phyloP scores from a whole-genome alignment of 805 yeast species.

The Kodamaea sagamina region DNA sequence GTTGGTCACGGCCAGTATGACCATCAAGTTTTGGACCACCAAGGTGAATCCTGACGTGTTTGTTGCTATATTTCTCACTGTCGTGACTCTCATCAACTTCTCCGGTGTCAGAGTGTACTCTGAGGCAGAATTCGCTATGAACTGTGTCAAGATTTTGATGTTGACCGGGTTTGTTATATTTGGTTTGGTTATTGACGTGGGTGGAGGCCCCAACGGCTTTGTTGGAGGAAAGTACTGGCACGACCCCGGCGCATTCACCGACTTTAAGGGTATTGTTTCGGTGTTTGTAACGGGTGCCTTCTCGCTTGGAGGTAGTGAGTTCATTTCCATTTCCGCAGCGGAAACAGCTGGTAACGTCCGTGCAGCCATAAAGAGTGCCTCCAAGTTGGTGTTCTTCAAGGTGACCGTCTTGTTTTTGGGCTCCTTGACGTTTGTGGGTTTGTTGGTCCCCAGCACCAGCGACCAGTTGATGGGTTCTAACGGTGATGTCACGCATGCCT shows the following conservation, averaged over 20 bases:
- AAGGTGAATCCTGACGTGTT: constrained; percentile 22
- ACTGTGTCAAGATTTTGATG: constrained; percentile 25
- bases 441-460: constrained; percentile 40
- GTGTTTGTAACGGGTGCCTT: constrained; percentile 37
- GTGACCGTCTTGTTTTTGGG: constrained; percentile 32
- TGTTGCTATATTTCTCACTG: constrained; percentile 27
- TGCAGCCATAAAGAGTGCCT: constrained; percentile 24
- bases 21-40: constrained; percentile 30
- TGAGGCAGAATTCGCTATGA: constrained; percentile 33
- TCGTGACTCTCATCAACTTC: constrained; percentile 25
- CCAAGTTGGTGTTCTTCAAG: constrained; percentile 30
- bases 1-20: constrained; percentile 29
- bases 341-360: constrained; percentile 28
- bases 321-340: constrained; percentile 33
- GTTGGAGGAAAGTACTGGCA: constrained; percentile 36
- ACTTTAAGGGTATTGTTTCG: constrained; percentile 33
- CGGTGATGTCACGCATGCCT: constrained; percentile 23
- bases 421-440: constrained; percentile 32
- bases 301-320: constrained; percentile 37
- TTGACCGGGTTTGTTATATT: constrained; percentile 31
- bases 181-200: constrained; percentile 30
- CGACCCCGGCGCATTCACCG: constrained; percentile 32
- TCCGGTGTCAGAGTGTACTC: constrained; percentile 32
- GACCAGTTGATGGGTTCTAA: constrained; percentile 36
- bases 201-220: constrained; percentile 30